These are phyloP conservation scores for Phytophthora nicotianae DNA, from an alignment of 352 stramenopile genomes.

Conservation along the genomic window DNA sequence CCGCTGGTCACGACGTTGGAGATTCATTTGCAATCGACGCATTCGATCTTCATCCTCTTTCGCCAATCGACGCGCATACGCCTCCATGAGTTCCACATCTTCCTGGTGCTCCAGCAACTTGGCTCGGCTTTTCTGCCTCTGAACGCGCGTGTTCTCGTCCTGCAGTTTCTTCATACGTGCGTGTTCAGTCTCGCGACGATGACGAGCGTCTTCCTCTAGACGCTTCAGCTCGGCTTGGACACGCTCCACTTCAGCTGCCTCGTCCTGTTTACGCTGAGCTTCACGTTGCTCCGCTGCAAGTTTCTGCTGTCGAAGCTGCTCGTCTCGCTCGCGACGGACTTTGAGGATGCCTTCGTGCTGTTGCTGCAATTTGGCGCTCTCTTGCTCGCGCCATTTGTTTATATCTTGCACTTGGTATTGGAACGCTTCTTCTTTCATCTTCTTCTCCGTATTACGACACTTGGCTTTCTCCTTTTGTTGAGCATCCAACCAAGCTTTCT, in stretches of 20 bases:
- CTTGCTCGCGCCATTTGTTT: constrained; percentile 52
- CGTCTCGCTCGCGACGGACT: constrained; percentile 62
- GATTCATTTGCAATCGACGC: constrained; percentile 44
- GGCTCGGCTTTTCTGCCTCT: constrained; percentile 42
- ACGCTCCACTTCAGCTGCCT: constrained; percentile 58
- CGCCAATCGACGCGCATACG: constrained; percentile 60
- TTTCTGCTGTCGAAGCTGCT: constrained; percentile 66
- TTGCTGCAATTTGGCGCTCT: constrained; percentile 56
- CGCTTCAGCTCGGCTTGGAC: constrained; percentile 59
- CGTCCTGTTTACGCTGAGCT: constrained; percentile 41
- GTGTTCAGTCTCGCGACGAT: constrained; percentile 46
- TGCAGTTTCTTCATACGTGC: constrained; percentile 58
- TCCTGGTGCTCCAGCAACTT: constrained; percentile 55
- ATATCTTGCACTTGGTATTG: constrained; percentile 54
- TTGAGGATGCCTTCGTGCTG: constrained; percentile 55
- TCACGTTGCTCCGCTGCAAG: constrained; percentile 38
- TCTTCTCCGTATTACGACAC: constrained; percentile 37
- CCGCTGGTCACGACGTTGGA: constrained; percentile 52
- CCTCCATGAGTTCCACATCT: constrained; percentile 75
- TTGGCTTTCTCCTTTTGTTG: constrained; percentile 57
- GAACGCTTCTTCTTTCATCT: constrained; percentile 39
- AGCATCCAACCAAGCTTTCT: constrained; percentile 68
- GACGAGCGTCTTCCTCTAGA: constrained; percentile 46
- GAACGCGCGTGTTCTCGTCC: constrained; percentile 51
- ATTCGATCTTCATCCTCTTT: constrained; percentile 66